A percentile compares a stretch with the other conserved stretches of the same genome.
These are phyloP conservation scores for Vickermania ingenoplastis DNA, from an alignment of 208 protist genomes.

Conservation along the genomic window DNA sequence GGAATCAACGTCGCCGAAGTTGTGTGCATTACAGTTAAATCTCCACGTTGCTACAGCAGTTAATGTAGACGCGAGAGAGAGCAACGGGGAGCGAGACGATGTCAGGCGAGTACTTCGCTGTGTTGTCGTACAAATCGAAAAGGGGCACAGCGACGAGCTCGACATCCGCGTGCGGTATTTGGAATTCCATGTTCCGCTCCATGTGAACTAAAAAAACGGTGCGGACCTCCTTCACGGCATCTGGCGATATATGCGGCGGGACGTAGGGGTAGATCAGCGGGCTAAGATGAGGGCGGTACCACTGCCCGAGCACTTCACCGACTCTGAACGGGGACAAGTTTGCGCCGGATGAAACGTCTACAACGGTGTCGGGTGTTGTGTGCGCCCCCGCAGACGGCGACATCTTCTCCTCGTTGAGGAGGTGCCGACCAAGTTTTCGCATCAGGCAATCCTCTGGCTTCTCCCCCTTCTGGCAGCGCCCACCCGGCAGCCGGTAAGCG, in stretches of 20 bases:
- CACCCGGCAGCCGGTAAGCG: slow-evolving; percentile 62
- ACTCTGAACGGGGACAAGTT: slow-evolving; percentile 38
- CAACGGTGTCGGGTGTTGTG: slow-evolving; percentile 2
- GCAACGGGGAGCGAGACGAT: slow-evolving; percentile 70
- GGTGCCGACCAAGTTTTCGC: slow-evolving; percentile 59
- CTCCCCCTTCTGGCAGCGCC: slow-evolving; percentile 63
- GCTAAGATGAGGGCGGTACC: slow-evolving; percentile 81
- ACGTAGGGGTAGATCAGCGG: slow-evolving; percentile 90
- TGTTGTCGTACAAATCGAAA: slow-evolving; percentile 89
- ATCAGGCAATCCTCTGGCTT: slow-evolving; percentile 56
- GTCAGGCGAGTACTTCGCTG: slow-evolving; percentile 70
- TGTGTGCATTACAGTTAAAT: too few relatives aligned
- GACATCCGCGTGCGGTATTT: slow-evolving; percentile 42
- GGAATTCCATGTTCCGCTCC: slow-evolving; percentile 59
- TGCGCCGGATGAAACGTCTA: slow-evolving; percentile 5
- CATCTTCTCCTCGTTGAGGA: slow-evolving; percentile 56
- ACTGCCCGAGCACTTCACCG: slow-evolving; percentile 64
- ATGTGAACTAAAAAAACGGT: slow-evolving; percentile 81
- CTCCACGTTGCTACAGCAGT: slow-evolving; percentile 56
- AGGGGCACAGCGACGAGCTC: slow-evolving; percentile 83
- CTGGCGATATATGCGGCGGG: slow-evolving; percentile 73
- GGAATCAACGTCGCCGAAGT: too few relatives aligned
- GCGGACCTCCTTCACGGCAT: slow-evolving; percentile 70
- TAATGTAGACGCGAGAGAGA: slow-evolving; percentile 76
- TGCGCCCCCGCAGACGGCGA: slow-evolving; percentile 7